Evolutionary conservation across 768 basidiomycete genomes (phyloP), one percentile per base, ranked within the genome.

Genomic region (Hypholoma sublateritium): DNA sequence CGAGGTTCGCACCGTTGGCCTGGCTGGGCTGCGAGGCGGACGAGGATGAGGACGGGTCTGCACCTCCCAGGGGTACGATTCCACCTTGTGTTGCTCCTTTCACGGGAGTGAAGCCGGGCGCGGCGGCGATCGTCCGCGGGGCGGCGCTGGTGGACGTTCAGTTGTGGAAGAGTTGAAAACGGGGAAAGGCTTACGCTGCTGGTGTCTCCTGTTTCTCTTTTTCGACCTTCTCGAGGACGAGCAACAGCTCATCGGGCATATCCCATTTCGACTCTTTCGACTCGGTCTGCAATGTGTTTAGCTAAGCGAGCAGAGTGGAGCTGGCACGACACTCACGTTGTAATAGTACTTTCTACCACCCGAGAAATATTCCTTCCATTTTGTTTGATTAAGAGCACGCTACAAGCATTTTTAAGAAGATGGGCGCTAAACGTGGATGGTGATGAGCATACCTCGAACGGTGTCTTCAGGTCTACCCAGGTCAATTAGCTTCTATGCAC

Each of bases 241-340:
- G 79, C 21, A 89, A 74, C 24, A 99, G 83, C 65, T 98, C 95
- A 53, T 93, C 88, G 9, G 97, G 97, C 86, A 96, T 89, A 57
- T 96, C 93, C 97, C 97, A 98, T 77, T 95, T 93, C 2, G 95
- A 96, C 72, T 96, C 92, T 64, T 94, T 96, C 28, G 87, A 83
- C 41, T 90, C 87, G 32, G 86, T 89, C 88, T 97, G 65, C 7
- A 14, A 49, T 37, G 9, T 2, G 44, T 43, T 22, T 57, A 36
- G 49, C 60, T 55, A 35, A n/a, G 57, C 12, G 52, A 36, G 4
- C 43, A 45, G 14, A n/a, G 16, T 13, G 9, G 3, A 35, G n/a
- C 11, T 25, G 14, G 13, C 25, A 32, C 44, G 34, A 14, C 13
- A 16, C 83, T 42, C 57, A 91, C 92, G 69, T 95, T 89, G 62